These are phyloP conservation scores for Hypoxylon subgilvum DNA, from an alignment of 495 filamentous ascomycete genomes.

Conservation along the genomic window DNA sequence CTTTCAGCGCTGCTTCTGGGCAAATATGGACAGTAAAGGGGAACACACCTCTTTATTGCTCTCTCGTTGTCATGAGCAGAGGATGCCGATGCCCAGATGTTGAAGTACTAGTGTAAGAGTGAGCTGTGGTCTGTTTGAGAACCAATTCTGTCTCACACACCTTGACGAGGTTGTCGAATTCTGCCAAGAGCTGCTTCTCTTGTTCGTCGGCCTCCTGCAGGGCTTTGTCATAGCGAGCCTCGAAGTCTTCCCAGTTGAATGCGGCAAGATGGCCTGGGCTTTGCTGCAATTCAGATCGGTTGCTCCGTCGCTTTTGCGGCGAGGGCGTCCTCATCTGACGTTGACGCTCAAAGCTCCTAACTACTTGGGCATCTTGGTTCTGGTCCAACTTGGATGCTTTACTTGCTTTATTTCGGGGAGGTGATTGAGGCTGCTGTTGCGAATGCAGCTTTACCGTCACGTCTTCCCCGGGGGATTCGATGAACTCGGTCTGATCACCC, in stretches of 20 bases:
- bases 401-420: constrained; percentile 40
- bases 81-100: constrained; percentile 70
- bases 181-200: constrained; percentile 66
- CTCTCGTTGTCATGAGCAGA: constrained; percentile 72
- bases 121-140: constrained; percentile 9
- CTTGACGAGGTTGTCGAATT: constrained; percentile 68
- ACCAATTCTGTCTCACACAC: constrained; percentile 48
- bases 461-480: constrained; percentile 24
- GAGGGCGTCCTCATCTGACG: constrained; percentile 36
- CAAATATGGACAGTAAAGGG: background rate
- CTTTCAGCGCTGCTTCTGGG: background rate
- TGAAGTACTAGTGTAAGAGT: constrained; percentile 62
- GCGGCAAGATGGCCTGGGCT: constrained; percentile 52
- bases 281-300: constrained; percentile 45
- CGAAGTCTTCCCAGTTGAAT: constrained; percentile 73
- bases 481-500: constrained; percentile 24
- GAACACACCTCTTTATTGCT: constrained; percentile 62
- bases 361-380: constrained; percentile 28
- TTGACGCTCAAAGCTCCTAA: constrained; percentile 29
- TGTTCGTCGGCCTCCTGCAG: constrained; percentile 63
- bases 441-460: constrained; percentile 34
- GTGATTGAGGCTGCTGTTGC: constrained; percentile 42
- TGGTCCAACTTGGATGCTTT: constrained; percentile 50
- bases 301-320: constrained; percentile 40
- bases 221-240: constrained; percentile 64